A percentile compares a stretch with the other conserved stretches of the same genome.
Conservation (phyloP, 306 rosid species). For the Herpetospermum pedunculosum region DNA sequence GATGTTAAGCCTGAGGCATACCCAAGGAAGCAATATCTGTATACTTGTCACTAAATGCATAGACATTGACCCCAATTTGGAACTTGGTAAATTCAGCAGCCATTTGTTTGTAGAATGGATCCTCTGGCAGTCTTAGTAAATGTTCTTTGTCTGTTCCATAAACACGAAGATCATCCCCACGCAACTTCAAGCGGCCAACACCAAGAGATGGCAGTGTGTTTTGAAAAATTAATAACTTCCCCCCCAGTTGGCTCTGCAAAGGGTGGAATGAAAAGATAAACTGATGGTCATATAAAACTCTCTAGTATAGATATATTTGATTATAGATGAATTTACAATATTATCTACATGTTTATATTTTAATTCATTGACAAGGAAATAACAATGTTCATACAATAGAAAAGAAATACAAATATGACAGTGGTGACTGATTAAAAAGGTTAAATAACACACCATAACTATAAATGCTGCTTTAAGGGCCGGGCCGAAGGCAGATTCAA, state of each 20-base stretch:
- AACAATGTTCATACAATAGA: neutral
- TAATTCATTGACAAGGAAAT: constrained; percentile 3
- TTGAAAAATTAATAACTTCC: constrained; percentile 90
- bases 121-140: constrained; percentile 73
- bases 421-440: neutral
- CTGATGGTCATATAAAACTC: neutral
- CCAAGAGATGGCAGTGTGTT: constrained; percentile 95
- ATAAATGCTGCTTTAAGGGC: constrained; percentile 85
- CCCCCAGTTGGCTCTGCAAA: constrained; percentile 89
- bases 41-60: constrained; percentile 95
- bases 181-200: constrained; percentile 86
- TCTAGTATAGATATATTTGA: neutral
- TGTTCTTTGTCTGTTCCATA: constrained; percentile 97
- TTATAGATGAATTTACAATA: neutral
- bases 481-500: constrained; percentile 98
- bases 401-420: neutral
- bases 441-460: constrained; percentile 62
- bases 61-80: constrained; percentile 77
- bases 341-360: neutral
- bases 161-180: constrained; percentile 89
- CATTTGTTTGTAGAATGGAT: constrained; percentile 98
- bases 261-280: constrained; percentile 8
- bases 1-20: constrained; percentile 17
- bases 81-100: constrained; percentile 94
- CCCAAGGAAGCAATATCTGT: constrained; percentile 96